Conservation (phyloP, 768 basidiomycete genomes). For the Leccinum sublutescens region DNA sequence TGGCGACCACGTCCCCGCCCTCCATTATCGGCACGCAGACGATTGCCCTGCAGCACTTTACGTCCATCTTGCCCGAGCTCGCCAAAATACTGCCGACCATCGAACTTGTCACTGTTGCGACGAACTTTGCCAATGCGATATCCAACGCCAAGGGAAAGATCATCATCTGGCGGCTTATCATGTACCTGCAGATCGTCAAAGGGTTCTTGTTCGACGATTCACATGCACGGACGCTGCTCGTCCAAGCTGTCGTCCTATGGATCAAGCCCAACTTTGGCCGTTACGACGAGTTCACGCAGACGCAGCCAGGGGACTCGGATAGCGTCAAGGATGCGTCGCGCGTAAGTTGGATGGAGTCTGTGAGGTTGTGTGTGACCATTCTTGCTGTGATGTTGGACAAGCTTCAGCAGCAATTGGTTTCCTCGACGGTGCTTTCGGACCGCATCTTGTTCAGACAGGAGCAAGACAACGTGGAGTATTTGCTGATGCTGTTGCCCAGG, state of each 20-base stretch:
- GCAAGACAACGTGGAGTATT: slow-evolving; percentile 87
- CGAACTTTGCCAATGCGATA: slow-evolving; percentile 84
- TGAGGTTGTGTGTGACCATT: slow-evolving; percentile 86
- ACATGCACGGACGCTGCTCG: slow-evolving; percentile 72
- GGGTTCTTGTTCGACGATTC: slow-evolving; percentile 84
- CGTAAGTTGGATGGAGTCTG: slow-evolving; percentile 85
- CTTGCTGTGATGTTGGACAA: slow-evolving; percentile 89
- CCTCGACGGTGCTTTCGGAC: slow-evolving; percentile 60
- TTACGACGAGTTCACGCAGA: slow-evolving; percentile 78
- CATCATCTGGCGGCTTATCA: slow-evolving; percentile 89
- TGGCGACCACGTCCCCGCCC: slow-evolving; percentile 73
- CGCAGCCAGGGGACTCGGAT: slow-evolving; percentile 65
- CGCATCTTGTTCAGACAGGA: slow-evolving; percentile 68
- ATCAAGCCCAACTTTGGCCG: slow-evolving; percentile 93
- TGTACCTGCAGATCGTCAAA: slow-evolving; percentile 90
- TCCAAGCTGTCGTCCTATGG: slow-evolving; percentile 89
- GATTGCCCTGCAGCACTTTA: slow-evolving; percentile 90
- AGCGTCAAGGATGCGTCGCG: slow-evolving; percentile 67
- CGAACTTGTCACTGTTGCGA: slow-evolving; percentile 84
- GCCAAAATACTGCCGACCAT: slow-evolving; percentile 75
- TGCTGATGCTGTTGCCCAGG: slow-evolving; percentile 83
- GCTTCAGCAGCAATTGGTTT: slow-evolving; percentile 75
- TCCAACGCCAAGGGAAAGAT: slow-evolving; percentile 80
- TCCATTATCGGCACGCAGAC: slow-evolving; percentile 97
- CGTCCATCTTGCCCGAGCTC: slow-evolving; percentile 86